Percentiles rank a stretch among this genome's conserved stretches.
phyloP scores from a whole-genome alignment of 148 eudicot species.

The Simmondsia chinensis region DNA sequence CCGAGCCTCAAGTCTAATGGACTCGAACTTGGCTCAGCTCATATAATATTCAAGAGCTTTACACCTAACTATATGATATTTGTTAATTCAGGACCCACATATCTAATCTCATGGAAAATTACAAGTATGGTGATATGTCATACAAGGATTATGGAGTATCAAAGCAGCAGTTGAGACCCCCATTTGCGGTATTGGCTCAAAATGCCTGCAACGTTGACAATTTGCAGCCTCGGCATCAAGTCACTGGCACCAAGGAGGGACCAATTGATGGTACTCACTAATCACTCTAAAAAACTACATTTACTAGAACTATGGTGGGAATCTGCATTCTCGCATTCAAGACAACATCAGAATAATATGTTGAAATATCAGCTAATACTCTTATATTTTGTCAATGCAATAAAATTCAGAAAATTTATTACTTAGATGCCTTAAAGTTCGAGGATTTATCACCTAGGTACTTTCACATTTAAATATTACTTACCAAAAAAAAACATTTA shows the following conservation, averaged over 20 bases:
- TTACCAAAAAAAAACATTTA: too few relatives aligned
- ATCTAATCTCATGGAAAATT: conserved; percentile 25
- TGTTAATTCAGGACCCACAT: conserved; percentile 27
- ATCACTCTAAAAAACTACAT: too few relatives aligned
- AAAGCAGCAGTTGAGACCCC: conserved; percentile 41
- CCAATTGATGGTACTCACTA: conserved; percentile 40
- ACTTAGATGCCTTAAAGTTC: too few relatives aligned
- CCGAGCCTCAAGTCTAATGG: too few relatives aligned
- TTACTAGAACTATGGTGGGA: too few relatives aligned
- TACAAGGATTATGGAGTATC: conserved; percentile 19
- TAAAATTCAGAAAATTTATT: too few relatives aligned
- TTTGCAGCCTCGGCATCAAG: conserved; percentile 14
- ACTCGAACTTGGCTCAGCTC: not conserved
- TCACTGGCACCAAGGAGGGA: conserved; percentile 20
- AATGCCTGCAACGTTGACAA: conserved; percentile 21
- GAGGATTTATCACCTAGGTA: too few relatives aligned
- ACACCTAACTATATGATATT: not conserved
- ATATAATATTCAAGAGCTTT: not conserved
- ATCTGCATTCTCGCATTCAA: too few relatives aligned
- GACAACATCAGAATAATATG: too few relatives aligned
- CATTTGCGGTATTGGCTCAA: conserved; percentile 61
- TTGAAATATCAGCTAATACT: too few relatives aligned
- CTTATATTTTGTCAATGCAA: too few relatives aligned
- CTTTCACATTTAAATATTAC: too few relatives aligned
- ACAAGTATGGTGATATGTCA: conserved; percentile 18